These are phyloP conservation scores for Aspergillus cristatus DNA, from an alignment of 495 filamentous ascomycete species.

Conservation along the genomic window DNA sequence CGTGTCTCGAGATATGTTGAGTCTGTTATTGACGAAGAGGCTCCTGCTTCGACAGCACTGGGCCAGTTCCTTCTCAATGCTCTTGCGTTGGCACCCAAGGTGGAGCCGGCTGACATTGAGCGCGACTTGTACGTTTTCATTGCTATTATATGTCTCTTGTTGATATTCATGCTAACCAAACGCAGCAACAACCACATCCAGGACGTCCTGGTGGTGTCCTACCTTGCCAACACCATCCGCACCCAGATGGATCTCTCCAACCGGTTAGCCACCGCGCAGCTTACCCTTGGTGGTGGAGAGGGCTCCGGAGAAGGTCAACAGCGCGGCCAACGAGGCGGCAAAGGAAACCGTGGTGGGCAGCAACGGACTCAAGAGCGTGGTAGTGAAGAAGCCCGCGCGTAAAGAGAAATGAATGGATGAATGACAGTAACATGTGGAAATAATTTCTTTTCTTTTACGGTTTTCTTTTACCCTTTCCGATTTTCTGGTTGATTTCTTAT, in stretches of 20 bases:
- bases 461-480: slow-evolving; percentile 10
- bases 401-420: slow-evolving; percentile 11
- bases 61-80: slow-evolving; percentile 93
- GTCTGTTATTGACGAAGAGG: slow-evolving; percentile 65
- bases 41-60: slow-evolving; percentile 66
- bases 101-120: slow-evolving; percentile 81
- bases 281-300: slow-evolving; percentile 53
- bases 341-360: slow-evolving; percentile 40
- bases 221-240: slow-evolving; percentile 96
- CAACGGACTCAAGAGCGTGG: slow-evolving; percentile 24
- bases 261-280: slow-evolving; percentile 74
- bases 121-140: slow-evolving; percentile 65
- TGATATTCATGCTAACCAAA: slow-evolving; percentile 12
- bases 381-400: slow-evolving; percentile 36
- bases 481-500: slow-evolving; percentile 4
- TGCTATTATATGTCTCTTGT: background rate
- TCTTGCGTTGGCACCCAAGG: slow-evolving; percentile 86
- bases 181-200: slow-evolving; percentile 93
- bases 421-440: slow-evolving; percentile 11
- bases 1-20: slow-evolving; percentile 83
- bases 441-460: slow-evolving; percentile 15
- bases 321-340: slow-evolving; percentile 38
- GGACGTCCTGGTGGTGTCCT: slow-evolving; percentile 92
- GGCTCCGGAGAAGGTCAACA: slow-evolving; percentile 26
- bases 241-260: slow-evolving; percentile 98